Evolutionary conservation across 2,329 filamentous ascomycete genomes (phyloP), one percentile per base, ranked within the genome.

Genomic region (Ascochyta clinopodiicola): DNA sequence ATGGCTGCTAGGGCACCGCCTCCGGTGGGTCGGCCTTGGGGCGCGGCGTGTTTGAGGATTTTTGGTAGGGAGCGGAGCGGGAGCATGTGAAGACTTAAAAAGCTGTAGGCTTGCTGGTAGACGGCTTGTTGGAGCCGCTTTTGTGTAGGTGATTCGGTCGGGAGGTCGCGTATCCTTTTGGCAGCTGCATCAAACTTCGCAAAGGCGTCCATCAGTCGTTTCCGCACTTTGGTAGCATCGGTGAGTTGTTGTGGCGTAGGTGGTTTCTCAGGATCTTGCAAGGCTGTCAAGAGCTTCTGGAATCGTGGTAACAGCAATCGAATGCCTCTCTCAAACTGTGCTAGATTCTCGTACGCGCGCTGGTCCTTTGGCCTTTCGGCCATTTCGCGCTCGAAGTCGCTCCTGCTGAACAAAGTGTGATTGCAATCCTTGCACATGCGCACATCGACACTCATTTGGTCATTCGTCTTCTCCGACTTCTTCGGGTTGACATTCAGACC

Each of bases 401-500:
- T 85, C 65, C 89, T 88, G 45, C 84, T 84, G 74, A 91, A 91
- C 19, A 91, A 76, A 0, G 85, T 90, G 29, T 83, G 78, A 62
- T 84, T 92, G 79, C 95, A 99, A 52, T 96, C 92, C 67, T 89
- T 90, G 76, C 95, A 99, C 84, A 99, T 94, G 37, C 95, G 87
- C 15, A 99, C 81, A 69, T 96, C 91, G 38, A 98, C 77, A 49
- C 85, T 87, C 37, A 96, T 74, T 59, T 88, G 84, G 13, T 78
- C 78, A 71, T 81, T 59, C 64, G 74, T 61, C 66, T 80, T 78
- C 60, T 79, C 74, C 56, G 77, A 70, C 21, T 66, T 69, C 46
- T 74, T 70, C 59, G 74, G 56, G 38, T 66, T 75, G 17, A 98
- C 88, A 67, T 90, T 91, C 38, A 99, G 78, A 4, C 88, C 90